Evolutionary conservation across 306 rosid species (phyloP), one percentile per base, ranked within the genome.

Genomic region (Medicago lupulina): DNA sequence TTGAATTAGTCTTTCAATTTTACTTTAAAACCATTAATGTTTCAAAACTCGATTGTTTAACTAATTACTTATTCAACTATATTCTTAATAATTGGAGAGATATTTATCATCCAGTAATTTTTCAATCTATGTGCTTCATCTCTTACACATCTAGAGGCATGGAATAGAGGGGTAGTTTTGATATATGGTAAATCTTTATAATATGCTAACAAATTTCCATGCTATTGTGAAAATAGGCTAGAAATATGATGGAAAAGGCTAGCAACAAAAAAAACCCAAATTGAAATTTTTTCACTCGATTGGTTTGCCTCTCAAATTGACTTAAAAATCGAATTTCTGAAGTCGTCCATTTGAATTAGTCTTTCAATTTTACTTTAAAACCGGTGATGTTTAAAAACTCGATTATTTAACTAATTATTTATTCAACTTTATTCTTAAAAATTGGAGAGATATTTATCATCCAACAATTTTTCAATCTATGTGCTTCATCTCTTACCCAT

Each of bases 141-240:
- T 4, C 38, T 34, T 34, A 34, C 5, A 0, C 38, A 5, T 34
- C 3, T 5, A 31, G 36, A 31, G 2, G 15, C 7, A 41, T 41
- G 13, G 11, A 44, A 40, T 40, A 9, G 9, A 40, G 44, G 34
- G 44, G 15, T 44, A 44, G 50, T 44, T 44, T 44, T 44, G 19
- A n/a, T n/a, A 6, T 19, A 1, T 36, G 25, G 18, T 51, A n/a
- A 21, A 41, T 4, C 13, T 67, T 57, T 11, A 67, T 46, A 43
- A 76, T 8, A 2, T 1, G 47, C 1, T 2, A 0, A 78, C 8
- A 78, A n/a, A 4, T 4, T 67, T 28, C 75, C 34, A 9, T 63
- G 6, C 3, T 36, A 16, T 53, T 78, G 1, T 66, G 89, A 94
- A 92, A 91, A 75, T 83, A 31, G 74, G 94, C 92, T 3, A 6